Base-by-base conservation (phyloP, 169 alveolate genomes). In the Plasmodium inui region DNA sequence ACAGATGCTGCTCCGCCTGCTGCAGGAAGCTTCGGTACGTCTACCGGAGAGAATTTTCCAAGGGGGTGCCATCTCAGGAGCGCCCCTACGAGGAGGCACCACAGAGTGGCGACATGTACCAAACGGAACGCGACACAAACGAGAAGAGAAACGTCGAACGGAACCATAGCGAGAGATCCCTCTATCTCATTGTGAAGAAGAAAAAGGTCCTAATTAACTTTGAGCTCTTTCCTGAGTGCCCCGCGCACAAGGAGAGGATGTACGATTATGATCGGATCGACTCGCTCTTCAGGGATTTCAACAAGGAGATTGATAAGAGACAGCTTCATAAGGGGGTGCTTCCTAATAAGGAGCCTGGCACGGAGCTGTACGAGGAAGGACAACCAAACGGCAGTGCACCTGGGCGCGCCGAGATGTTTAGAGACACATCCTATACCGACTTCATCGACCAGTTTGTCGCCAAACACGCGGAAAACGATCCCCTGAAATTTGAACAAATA, bases 1-100 rank as follows among this genome's bases (percentile, higher is more conserved):
- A 89, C 72, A 79, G 34, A 34, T 79, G 90, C 22, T 89, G 94
- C 72, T 53, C 94, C 12, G 1, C 19, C 19, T 89, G 94, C 22
- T 89, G 94, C 72, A 78, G 82, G 26, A 89, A 89, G 37, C 19
- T 89, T 8, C 14, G 94, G 1, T 89, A 79, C 50, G 73, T 89
- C 50, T 79, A 30, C 82, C 28, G 44, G 9, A 78, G 72, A 4
- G 83, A 79, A 8, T 41, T 14, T 9, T 5, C 26, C 53, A 7
- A 74, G 37, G 70, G 44, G 14, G 44, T 3, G n/a, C 2, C 37
- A 30, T 44, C 55, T 8, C 46, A 74, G 82, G 28, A 72, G 82
- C 4, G 32, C 4, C 44, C 44, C 6, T 6, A 10, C 12, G 34
- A 22, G 4, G n/a, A 22, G 19, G n/a, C 30, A 2, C 28, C 37